Percentiles rank a stretch among this genome's conserved stretches.
Evolutionary conservation across 1,139 yeast species (phyloP).

Genomic region (Yamadazyma aaseri): DNA sequence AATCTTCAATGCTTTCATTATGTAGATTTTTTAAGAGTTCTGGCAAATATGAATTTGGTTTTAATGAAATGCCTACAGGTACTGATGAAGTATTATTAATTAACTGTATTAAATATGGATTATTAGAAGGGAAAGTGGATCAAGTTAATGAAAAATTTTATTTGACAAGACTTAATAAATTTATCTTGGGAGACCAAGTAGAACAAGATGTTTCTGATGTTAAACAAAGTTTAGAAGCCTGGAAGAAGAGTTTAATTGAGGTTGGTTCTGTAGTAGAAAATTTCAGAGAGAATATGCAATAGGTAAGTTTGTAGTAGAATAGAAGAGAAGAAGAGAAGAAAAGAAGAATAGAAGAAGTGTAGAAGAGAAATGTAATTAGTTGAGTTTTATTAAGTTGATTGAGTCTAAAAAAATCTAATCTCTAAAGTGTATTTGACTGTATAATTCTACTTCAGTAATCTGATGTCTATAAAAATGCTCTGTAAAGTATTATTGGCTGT

Average conservation of each 20-base stretch:
- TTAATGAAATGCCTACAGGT: conserved; percentile 40
- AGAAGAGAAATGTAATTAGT: no score
- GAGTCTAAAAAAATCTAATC: no score
- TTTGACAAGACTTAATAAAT: conserved; percentile 44
- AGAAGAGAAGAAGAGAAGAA: no score
- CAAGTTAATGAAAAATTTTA: conserved; percentile 45
- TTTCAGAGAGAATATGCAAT: conserved; percentile 44
- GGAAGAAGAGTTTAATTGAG: conserved; percentile 43
- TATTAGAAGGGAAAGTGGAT: conserved; percentile 48
- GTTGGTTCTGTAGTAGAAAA: conserved; percentile 44
- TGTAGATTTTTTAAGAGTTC: conserved; percentile 37
- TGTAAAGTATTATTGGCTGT: no score
- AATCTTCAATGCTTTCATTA: conserved; percentile 44
- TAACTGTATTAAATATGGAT: conserved; percentile 44
- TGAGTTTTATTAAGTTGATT: no score
- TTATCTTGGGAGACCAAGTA: conserved; percentile 39
- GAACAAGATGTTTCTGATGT: conserved; percentile 36
- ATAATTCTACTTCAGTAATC: no score
- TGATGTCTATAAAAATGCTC: no score
- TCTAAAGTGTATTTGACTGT: no score
- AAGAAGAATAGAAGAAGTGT: no score
- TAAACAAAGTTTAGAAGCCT: conserved; percentile 34
- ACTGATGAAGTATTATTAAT: conserved; percentile 41
- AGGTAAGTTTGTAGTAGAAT: conserved; percentile 2
- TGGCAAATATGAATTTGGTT: conserved; percentile 30